Conservation (phyloP, 2,329 filamentous ascomycete genomes). For the Aspergillus ruber region DNA sequence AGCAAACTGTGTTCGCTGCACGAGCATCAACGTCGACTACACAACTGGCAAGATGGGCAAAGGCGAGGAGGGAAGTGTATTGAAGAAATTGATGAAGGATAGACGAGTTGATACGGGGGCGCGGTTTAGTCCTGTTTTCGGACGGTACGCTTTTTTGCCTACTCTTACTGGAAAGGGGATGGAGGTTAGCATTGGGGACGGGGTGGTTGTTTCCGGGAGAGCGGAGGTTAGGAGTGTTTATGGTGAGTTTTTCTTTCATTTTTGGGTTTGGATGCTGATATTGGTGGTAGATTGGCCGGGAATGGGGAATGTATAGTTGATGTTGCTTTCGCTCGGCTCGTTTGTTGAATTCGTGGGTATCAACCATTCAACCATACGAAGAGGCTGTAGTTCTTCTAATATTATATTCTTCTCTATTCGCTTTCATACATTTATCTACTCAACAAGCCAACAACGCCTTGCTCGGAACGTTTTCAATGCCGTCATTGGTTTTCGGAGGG, state of each 20-base stretch:
- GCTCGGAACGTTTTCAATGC: no score
- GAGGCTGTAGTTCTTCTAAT: no score
- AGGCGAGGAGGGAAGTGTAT: slow-evolving; percentile 53
- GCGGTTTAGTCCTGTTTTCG: slow-evolving; percentile 66
- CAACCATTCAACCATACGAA: no score
- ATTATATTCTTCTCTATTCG: no score
- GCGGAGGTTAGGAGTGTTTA: slow-evolving; percentile 50
- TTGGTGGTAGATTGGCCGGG: neutral
- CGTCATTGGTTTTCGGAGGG: no score
- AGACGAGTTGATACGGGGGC: slow-evolving; percentile 63
- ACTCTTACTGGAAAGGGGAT: slow-evolving; percentile 23
- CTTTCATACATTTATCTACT: no score
- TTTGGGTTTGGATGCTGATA: neutral
- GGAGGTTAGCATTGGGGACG: slow-evolving; percentile 51
- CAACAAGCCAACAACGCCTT: no score
- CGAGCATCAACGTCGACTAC: slow-evolving; percentile 67
- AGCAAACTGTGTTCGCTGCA: slow-evolving; percentile 63
- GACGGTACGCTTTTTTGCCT: slow-evolving; percentile 61
- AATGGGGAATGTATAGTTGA: no score
- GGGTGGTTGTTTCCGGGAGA: slow-evolving; percentile 47
- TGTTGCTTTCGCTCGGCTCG: no score
- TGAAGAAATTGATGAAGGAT: slow-evolving; percentile 66
- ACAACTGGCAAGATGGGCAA: slow-evolving; percentile 53
- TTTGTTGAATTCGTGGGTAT: no score
- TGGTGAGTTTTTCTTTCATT: slow-evolving; percentile 37